Evolutionary conservation across 176 grass and related monocot species (phyloP), one percentile per base, ranked within the genome.

Genomic region (Cenchrus fungigraminus): DNA sequence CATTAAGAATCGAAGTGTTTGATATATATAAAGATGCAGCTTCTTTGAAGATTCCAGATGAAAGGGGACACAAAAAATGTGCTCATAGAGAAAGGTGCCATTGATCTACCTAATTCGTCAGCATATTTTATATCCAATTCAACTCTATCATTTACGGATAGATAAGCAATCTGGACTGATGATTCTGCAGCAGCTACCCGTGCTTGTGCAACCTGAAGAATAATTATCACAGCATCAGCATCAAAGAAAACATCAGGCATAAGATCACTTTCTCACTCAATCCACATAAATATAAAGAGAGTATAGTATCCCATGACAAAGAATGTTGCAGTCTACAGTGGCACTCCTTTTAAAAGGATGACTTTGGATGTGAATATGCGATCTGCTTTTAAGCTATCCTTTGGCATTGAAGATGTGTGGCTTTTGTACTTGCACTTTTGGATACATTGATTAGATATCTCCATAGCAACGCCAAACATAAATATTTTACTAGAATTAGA

Each of bases 31-130:
- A 76, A 63, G 2, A 40, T 72, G 56, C 34, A 68, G 93, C 96
- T 86, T 98, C 96, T 72, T 45, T 50, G 58, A 98, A 94, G 49
- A 81, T 91, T 89, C 59, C 59, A 28, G 9, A 62, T 62, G n/a
- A 25, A 62, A 67, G 7, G 25, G 29, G 59, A 72, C 19, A 12
- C 25, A n/a, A 79, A 79, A 78, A 59, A 59, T 62, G 59, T 58
- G 47, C 15, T 79, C 44, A 82, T 37, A 71, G 31, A 20, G 20
- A 76, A 76, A 64, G 2, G 28, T 72, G 55, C 32, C 72, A 62
- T 14, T 79, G 19, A 70, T 80, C 40, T 92, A 98, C 96, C 93
- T 92, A 98, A 94, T 92, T 93, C 87, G 92, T 98, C 96, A 84
- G 81, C 83, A 87, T 94, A 98, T 63, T 89, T 82, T 84, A 94